These are phyloP conservation scores for Hypomontagnella submonticulosa DNA, from an alignment of 495 filamentous ascomycete genomes.

Conservation along the genomic window DNA sequence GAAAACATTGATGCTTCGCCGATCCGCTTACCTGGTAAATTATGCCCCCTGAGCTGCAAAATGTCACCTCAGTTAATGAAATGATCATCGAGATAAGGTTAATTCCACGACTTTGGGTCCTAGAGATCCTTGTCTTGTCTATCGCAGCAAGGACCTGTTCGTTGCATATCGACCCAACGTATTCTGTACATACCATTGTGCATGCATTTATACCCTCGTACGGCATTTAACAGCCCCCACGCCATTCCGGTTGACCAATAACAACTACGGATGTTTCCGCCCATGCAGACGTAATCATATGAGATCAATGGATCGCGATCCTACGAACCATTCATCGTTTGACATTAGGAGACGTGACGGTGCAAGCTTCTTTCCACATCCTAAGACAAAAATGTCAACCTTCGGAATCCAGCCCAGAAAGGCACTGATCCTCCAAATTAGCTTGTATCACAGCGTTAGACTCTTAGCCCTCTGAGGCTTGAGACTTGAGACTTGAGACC, in stretches of 20 bases:
- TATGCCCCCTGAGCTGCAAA: slow-evolving; percentile 6
- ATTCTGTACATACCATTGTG: slow-evolving; percentile 27
- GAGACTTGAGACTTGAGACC: neutral
- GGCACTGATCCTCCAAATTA: slow-evolving; percentile 21
- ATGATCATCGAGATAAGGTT: slow-evolving; percentile 37
- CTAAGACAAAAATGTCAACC: neutral
- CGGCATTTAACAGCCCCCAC: slow-evolving; percentile 17
- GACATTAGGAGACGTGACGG: neutral
- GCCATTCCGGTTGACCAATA: slow-evolving; percentile 18
- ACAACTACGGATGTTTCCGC: slow-evolving; percentile 4
- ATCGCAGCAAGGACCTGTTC: slow-evolving; percentile 28
- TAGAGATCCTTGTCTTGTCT: slow-evolving; percentile 25
- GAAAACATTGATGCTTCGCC: slow-evolving; percentile 17
- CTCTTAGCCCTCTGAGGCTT: neutral
- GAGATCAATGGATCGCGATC: neutral
- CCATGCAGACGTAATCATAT: neutral
- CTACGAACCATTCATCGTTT: neutral
- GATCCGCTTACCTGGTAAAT: slow-evolving; percentile 36
- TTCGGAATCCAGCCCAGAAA: neutral
- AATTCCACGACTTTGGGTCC: slow-evolving; percentile 18
- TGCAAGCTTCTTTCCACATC: neutral
- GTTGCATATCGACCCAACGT: slow-evolving; percentile 11
- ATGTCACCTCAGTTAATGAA: slow-evolving; percentile 35
- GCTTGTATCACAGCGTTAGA: slow-evolving; percentile 17
- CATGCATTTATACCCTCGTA: slow-evolving; percentile 40